phyloP scores from a whole-genome alignment of 306 rosid species.

The Datisca glomerata region DNA sequence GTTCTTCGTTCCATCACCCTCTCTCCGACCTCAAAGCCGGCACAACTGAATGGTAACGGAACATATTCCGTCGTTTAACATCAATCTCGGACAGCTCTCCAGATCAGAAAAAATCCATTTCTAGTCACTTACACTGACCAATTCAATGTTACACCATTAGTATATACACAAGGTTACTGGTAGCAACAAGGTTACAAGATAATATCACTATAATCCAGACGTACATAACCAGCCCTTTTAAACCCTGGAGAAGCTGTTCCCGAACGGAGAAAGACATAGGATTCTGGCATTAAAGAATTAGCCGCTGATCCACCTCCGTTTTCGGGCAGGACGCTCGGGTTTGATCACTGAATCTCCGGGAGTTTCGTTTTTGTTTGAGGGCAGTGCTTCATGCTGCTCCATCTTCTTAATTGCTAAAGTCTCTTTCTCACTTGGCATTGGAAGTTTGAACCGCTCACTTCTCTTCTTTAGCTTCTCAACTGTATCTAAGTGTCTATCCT shows the following conservation, averaged over 20 bases:
- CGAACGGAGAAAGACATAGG: conserved; percentile 19
- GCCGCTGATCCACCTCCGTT: conserved; percentile 83
- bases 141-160: conserved; percentile 57
- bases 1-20: background rate
- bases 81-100: no score
- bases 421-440: conserved; percentile 93
- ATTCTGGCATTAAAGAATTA: conserved; percentile 15
- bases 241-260: conserved; percentile 26
- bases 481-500: conserved; percentile 74
- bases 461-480: conserved; percentile 97
- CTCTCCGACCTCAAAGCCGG: background rate
- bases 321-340: conserved; percentile 91
- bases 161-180: conserved; percentile 38
- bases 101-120: no score
- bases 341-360: conserved; percentile 61
- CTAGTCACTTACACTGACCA: conserved; percentile 39
- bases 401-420: conserved; percentile 42
- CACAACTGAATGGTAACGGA: background rate
- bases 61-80: no score
- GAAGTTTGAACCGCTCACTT: conserved; percentile 97
- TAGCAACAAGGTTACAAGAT: conserved; percentile 42
- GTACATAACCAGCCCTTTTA: conserved; percentile 23
- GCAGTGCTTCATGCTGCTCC: conserved; percentile 62
- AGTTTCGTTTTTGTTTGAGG: conserved; percentile 48
- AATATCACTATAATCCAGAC: conserved; percentile 20